Evolutionary conservation across 805 yeast genomes (phyloP).

Genomic region (Ogataea paradorogensis): DNA sequence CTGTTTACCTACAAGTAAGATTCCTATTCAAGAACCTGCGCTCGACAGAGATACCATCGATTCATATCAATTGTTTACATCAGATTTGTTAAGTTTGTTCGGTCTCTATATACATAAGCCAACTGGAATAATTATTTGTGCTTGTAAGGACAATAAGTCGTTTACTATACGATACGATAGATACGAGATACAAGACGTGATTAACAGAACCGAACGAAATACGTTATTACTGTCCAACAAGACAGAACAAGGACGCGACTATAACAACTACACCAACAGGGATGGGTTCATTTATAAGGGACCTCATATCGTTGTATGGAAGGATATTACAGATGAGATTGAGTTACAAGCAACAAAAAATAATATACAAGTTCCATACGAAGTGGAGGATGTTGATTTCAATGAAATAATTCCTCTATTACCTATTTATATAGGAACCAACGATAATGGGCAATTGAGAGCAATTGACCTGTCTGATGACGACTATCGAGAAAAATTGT

Average conservation of each 20-base stretch:
- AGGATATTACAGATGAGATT: conserved; percentile 15
- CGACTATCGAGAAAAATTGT: conserved; percentile 1
- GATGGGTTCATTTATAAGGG: neutral
- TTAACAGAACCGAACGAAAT: conserved; percentile 23
- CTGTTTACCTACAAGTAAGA: conserved; percentile 13
- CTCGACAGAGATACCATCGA: conserved; percentile 3
- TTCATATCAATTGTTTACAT: conserved; percentile 13
- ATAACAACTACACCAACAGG: conserved; percentile 7
- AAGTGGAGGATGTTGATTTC: conserved; percentile 3
- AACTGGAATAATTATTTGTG: conserved; percentile 22
- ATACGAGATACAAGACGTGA: conserved; percentile 29
- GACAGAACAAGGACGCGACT: conserved; percentile 3
- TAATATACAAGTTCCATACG: conserved; percentile 10
- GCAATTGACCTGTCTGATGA: conserved; percentile 18
- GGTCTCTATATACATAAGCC: conserved; percentile 27
- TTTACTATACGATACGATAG: conserved; percentile 23
- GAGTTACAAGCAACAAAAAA: neutral
- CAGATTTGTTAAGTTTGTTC: conserved; percentile 24
- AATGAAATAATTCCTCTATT: conserved; percentile 16
- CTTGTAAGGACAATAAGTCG: conserved; percentile 21
- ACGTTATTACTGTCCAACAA: conserved; percentile 3
- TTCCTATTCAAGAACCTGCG: conserved; percentile 18
- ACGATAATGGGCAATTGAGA: neutral
- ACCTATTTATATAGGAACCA: conserved; percentile 21
- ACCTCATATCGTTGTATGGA: conserved; percentile 6